Evolutionary conservation across 495 filamentous ascomycete genomes (phyloP).

Genomic region (Diplogelasinospora grovesii): DNA sequence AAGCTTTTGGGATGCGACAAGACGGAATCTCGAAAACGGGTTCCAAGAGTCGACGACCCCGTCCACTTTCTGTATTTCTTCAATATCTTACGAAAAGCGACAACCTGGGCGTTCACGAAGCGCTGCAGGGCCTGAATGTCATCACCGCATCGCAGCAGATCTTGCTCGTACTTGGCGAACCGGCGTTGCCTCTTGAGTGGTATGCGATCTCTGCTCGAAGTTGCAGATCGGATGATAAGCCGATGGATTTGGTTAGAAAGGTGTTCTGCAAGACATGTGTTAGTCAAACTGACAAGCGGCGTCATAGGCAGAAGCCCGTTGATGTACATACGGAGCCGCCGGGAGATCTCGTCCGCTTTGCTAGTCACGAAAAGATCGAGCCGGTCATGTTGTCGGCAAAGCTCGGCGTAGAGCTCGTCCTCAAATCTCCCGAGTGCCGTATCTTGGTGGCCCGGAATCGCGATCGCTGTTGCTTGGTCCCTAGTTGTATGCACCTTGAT

Average conservation of each 20-base stretch:
- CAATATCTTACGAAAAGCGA: slow-evolving; percentile 64
- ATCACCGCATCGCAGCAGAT: slow-evolving; percentile 47
- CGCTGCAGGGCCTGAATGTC: slow-evolving; percentile 55
- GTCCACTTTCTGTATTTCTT: slow-evolving; percentile 80
- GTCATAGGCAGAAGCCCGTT: too few relatives aligned
- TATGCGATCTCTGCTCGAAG: slow-evolving; percentile 20
- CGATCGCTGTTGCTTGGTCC: slow-evolving; percentile 52
- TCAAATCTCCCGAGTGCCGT: slow-evolving; percentile 51
- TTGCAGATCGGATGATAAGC: slow-evolving; percentile 36
- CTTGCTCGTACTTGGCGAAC: slow-evolving; percentile 43
- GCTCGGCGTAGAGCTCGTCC: slow-evolving; percentile 52
- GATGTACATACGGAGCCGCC: slow-evolving; percentile 53
- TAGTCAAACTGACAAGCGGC: too few relatives aligned
- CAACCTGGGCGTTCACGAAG: slow-evolving; percentile 56
- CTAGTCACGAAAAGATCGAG: slow-evolving; percentile 64
- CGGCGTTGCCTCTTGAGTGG: slow-evolving; percentile 34
- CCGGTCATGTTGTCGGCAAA: slow-evolving; percentile 58
- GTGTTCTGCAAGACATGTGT: slow-evolving; percentile 33
- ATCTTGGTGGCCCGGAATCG: slow-evolving; percentile 57
- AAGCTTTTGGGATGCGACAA: slow-evolving; percentile 56
- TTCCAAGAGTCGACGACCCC: slow-evolving; percentile 49
- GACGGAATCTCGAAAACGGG: slow-evolving; percentile 52
- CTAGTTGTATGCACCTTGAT: slow-evolving; percentile 64
- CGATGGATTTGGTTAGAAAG: slow-evolving; percentile 45
- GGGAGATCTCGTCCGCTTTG: slow-evolving; percentile 61